Percentiles rank a stretch among this genome's conserved stretches.
These are phyloP conservation scores for Hanseniaspora uvarum DNA, from an alignment of 1,139 yeast genomes.

Conservation along the genomic window DNA sequence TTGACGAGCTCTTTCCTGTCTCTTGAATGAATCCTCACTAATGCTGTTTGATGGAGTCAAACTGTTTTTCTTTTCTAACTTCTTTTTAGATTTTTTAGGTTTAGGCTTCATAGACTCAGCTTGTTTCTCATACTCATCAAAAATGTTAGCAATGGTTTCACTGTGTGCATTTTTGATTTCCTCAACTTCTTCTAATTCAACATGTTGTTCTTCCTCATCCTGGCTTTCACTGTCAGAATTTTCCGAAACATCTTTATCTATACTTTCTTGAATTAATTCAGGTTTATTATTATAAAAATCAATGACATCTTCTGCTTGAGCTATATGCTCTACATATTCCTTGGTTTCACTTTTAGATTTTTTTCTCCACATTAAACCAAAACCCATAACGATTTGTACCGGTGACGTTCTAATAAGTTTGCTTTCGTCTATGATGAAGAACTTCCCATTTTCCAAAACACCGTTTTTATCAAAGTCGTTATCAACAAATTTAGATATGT, in stretches of 20 bases:
- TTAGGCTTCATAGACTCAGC: slow-evolving; percentile 21
- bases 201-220: slow-evolving; percentile 17
- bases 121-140: slow-evolving; percentile 20
- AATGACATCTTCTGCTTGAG: slow-evolving; percentile 24
- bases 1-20: slow-evolving; percentile 38
- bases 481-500: slow-evolving; percentile 53
- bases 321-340: slow-evolving; percentile 21
- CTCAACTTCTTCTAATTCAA: slow-evolving; percentile 9
- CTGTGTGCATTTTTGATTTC: slow-evolving; percentile 14
- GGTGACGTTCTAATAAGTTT: slow-evolving; percentile 66
- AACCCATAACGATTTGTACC: slow-evolving; percentile 76
- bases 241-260: neutral
- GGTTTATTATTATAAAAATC: slow-evolving; percentile 21
- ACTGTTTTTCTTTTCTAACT: slow-evolving; percentile 31
- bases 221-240: neutral
- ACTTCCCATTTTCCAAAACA: slow-evolving; percentile 53
- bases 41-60: slow-evolving; percentile 30
- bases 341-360: slow-evolving; percentile 26
- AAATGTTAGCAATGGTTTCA: slow-evolving; percentile 19
- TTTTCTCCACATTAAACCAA: slow-evolving; percentile 68
- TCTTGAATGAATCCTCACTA: slow-evolving; percentile 28
- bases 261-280: slow-evolving; percentile 17
- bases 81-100: slow-evolving; percentile 26
- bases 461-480: slow-evolving; percentile 44
- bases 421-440: slow-evolving; percentile 45